Base-by-base conservation (phyloP, 768 basidiomycete species). In the Amyloporia xantha region DNA sequence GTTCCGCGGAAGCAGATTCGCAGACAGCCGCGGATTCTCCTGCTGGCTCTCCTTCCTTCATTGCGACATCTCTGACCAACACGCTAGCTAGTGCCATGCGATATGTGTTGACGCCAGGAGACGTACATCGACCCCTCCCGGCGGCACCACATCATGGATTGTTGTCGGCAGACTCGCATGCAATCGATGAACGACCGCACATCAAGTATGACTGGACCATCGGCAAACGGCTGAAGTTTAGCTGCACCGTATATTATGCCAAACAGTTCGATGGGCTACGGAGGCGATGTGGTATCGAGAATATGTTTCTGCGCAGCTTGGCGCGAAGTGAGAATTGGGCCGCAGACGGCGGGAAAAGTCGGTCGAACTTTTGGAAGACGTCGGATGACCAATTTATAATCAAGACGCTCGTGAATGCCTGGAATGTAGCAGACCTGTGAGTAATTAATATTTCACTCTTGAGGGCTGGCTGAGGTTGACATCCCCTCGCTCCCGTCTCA, bases 381-480 rank as follows among this genome's bases (percentile, higher is more conserved):
- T 62, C 67, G 23, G 89, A 92, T 63, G 78, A 85, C 54, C 71
- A 79, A 51, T 88, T 84, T 60, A 82, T 92, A 56, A 84, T 91
- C 70, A 91, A 91, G 76, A 87, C 87, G 17, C 65, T 91, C 51
- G 83, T 92, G 13, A 84, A 84, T 65, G 85, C 86, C 12, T 91
- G 88, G 88, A 88, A 88, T 63, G 87, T 89, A 35, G 83, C 84
- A 4, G 89, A 91, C 68, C 63, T 88, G 86, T 89, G 58, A 68
- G 85, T 66, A 6, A 38, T 23, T 10, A 15, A 7, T 7, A 33
- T 33, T 7, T 11, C 28, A 1, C 21, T 6, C 10, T 20, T 28
- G 15, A 15, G 19, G 26, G 38, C 38, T 7, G 17, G 38, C 7
- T 6, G n/a, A 21, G 15, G 7, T 24, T 12, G 15, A 12, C 6